Percentiles rank a stretch among this genome's conserved stretches.
phyloP scores from a whole-genome alignment of 2,329 filamentous ascomycete genomes.

The Talaromyces piceae region DNA sequence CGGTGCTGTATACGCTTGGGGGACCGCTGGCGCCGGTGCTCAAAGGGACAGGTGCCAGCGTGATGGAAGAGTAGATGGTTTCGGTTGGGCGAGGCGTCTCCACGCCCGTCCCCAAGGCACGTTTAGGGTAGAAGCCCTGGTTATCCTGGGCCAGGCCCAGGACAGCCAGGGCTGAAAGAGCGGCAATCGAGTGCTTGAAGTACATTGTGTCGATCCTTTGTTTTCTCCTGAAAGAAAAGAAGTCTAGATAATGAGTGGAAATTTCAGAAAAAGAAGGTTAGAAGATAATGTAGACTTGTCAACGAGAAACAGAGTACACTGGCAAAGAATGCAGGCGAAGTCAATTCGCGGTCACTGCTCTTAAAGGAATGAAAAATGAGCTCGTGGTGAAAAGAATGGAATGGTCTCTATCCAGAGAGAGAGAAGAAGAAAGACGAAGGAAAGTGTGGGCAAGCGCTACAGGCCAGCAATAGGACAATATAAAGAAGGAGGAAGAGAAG shows the following conservation, averaged over 20 bases:
- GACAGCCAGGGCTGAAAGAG: constrained; percentile 29
- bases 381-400: constrained; percentile 7
- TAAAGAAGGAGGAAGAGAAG: not conserved
- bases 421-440: not conserved
- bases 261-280: constrained; percentile 9
- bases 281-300: constrained; percentile 13
- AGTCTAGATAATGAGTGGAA: constrained; percentile 14
- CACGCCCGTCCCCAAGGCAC: constrained; percentile 1
- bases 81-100: constrained; percentile 7
- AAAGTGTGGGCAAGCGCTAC: too few relatives aligned
- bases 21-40: constrained; percentile 16
- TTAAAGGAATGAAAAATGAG: constrained; percentile 13
- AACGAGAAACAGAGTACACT: constrained; percentile 11
- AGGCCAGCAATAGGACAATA: constrained; percentile 4
- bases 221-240: not conserved
- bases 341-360: constrained; percentile 10
- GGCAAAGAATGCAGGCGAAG: constrained; percentile 14
- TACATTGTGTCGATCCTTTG: constrained; percentile 24
- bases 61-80: constrained; percentile 15
- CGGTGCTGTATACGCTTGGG: constrained; percentile 5
- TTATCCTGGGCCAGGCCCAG: constrained; percentile 26
- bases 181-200: constrained; percentile 29
- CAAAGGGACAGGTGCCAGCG: constrained; percentile 11
- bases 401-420: constrained; percentile 11
- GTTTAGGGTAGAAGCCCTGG: constrained; percentile 17